Percentiles rank a stretch among this genome's conserved stretches.
These are phyloP conservation scores for Leccinum pachyderme DNA, from an alignment of 1,284 basidiomycete genomes.

Conservation along the genomic window DNA sequence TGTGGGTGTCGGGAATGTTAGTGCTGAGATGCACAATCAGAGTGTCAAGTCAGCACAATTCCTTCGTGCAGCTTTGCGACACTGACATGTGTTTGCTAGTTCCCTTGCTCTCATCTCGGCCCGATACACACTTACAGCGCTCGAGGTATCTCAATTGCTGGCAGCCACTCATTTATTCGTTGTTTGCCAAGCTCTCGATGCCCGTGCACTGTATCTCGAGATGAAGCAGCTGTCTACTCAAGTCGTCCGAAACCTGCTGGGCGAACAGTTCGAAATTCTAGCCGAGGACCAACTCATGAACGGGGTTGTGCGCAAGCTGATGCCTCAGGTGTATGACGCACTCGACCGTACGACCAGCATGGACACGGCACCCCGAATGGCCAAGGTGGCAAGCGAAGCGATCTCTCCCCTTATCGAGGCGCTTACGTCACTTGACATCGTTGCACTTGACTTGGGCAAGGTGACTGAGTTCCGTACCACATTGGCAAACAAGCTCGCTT, in stretches of 20 bases:
- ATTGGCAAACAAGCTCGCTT: constrained; percentile 23
- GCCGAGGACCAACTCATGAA: constrained; percentile 15
- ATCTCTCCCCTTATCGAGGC: constrained; percentile 61
- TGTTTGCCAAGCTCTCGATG: constrained; percentile 80
- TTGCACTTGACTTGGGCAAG: constrained; percentile 30
- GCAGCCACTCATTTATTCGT: constrained; percentile 74
- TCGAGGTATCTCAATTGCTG: constrained; percentile 75
- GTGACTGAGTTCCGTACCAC: constrained; percentile 23
- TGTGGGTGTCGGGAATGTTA: constrained; percentile 82
- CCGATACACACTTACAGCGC: constrained; percentile 71
- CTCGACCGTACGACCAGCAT: constrained; percentile 69
- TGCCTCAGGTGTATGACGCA: constrained; percentile 42
- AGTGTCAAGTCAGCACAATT: constrained; percentile 67
- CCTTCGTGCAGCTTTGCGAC: background rate
- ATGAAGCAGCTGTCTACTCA: constrained; percentile 39
- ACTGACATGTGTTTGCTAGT: constrained; percentile 38
- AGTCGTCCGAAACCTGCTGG: constrained; percentile 20
- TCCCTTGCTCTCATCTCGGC: constrained; percentile 80
- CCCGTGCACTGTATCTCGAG: constrained; percentile 68
- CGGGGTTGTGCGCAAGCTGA: constrained; percentile 20
- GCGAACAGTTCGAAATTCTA: constrained; percentile 15
- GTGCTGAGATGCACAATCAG: constrained; percentile 87
- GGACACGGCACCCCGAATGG: constrained; percentile 66
- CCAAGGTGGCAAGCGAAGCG: constrained; percentile 59
- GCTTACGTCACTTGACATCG: constrained; percentile 38